Evolutionary conservation across 371 early-diverging fungal genomes (phyloP).

Genomic region (Fennellomyces sp.): DNA sequence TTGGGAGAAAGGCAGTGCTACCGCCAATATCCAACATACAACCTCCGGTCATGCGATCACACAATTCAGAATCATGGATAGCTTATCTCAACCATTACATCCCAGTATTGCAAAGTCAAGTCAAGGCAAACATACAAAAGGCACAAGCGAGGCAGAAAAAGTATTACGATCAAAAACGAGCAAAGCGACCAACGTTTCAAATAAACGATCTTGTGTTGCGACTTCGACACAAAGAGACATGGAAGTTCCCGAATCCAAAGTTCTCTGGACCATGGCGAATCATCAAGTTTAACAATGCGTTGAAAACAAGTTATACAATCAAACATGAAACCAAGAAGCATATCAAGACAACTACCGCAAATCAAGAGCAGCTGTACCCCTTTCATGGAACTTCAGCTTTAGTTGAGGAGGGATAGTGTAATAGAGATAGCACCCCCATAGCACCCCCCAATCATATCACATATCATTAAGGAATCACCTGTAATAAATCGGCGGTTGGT

Average conservation of each 20-base stretch:
- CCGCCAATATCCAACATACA: background rate
- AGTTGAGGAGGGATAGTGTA: no score
- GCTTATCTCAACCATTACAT: conserved; percentile 18
- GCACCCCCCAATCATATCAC: no score
- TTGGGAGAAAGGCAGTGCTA: conserved; percentile 5
- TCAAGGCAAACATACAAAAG: conserved; percentile 1
- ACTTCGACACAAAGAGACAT: background rate
- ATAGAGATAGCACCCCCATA: no score
- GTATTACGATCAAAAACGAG: background rate
- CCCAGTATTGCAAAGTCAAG: conserved; percentile 10
- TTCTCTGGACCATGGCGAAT: conserved; percentile 6
- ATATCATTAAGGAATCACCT: no score
- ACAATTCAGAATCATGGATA: conserved; percentile 9
- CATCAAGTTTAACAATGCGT: background rate
- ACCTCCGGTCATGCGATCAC: background rate
- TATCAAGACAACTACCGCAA: background rate
- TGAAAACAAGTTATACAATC: background rate
- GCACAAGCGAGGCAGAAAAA: conserved; percentile 21
- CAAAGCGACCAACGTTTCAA: background rate
- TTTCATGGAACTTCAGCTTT: no score
- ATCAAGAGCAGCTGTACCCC: background rate
- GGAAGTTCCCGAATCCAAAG: conserved; percentile 3
- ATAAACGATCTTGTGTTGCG: background rate
- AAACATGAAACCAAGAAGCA: background rate
- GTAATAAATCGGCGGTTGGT: no score